A percentile compares a stretch with the other conserved stretches of the same genome.
phyloP scores from a whole-genome alignment of 225 moss, liverwort and hornwort genomes.

The Pseudisothecium myosuroides region DNA sequence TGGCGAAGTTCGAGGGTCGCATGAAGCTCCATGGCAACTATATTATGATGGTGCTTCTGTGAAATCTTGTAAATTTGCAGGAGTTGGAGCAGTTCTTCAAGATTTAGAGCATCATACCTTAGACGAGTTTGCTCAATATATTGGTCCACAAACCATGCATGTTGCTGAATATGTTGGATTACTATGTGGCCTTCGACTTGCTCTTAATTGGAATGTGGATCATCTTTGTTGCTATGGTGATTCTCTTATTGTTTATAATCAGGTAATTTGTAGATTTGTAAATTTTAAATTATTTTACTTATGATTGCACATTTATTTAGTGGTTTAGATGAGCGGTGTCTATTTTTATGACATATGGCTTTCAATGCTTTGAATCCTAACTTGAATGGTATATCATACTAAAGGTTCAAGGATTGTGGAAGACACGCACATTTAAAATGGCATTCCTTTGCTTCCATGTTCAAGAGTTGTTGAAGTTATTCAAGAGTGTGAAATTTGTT shows the following conservation, averaged over 20 bases:
- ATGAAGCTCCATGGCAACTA: neutral
- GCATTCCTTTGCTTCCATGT: neutral
- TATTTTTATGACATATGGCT: no score
- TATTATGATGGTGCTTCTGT: neutral
- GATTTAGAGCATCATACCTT: neutral
- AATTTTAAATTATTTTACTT: neutral
- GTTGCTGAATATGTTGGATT: neutral
- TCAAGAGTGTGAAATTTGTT: conserved; percentile 4
- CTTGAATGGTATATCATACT: neutral
- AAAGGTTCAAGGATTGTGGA: neutral
- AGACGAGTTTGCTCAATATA: neutral
- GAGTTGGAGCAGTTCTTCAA: neutral
- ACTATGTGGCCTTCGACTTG: neutral
- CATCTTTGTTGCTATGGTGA: conserved; percentile 1
- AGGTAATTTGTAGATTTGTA: neutral
- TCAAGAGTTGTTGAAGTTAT: neutral
- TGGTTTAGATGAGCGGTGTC: rapidly evolving
- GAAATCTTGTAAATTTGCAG: neutral
- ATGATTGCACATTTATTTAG: neutral
- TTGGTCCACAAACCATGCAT: conserved; percentile 3
- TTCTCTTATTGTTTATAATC: neutral
- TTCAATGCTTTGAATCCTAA: neutral
- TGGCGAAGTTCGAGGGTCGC: neutral
- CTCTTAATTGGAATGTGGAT: neutral
- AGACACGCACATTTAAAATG: neutral